Percentiles rank a stretch among this genome's conserved stretches.
Evolutionary conservation across 169 alveolate genomes (phyloP).

Genomic region (Eimeria praecox): DNA sequence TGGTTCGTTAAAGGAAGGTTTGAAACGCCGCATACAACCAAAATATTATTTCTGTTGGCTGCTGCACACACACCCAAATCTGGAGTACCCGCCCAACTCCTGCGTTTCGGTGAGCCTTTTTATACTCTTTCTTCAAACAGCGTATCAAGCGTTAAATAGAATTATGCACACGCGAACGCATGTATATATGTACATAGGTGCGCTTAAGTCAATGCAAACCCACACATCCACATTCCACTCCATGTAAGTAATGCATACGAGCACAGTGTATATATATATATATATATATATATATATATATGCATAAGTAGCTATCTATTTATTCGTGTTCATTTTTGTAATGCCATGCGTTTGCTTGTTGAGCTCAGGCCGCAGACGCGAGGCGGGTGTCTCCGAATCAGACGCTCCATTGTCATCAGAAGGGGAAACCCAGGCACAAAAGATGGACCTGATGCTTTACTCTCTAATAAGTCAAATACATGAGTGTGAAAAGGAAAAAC

Average conservation of each 20-base stretch:
- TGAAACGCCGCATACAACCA: neutral
- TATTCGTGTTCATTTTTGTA: neutral
- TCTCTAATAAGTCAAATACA: neutral
- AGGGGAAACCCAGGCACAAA: neutral
- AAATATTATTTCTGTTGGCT: neutral
- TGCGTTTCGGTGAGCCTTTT: neutral
- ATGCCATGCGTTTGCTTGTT: neutral
- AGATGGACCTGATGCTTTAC: neutral
- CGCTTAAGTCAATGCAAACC: neutral
- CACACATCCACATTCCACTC: neutral
- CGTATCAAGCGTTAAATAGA: neutral
- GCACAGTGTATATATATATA: neutral
- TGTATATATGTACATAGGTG: neutral
- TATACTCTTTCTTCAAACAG: neutral
- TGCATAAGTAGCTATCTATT: neutral
- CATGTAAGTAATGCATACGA: neutral
- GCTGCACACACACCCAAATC: neutral
- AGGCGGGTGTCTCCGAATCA: neutral
- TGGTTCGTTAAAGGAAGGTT: neutral
- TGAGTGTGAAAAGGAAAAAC: neutral
- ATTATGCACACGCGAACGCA: neutral
- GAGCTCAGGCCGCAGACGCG: neutral
- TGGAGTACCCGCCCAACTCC: neutral
- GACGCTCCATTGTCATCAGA: neutral
- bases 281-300: neutral